Evolutionary conservation across 2,329 filamentous ascomycete species (phyloP).

Genomic region (Polytolypa hystricis): DNA sequence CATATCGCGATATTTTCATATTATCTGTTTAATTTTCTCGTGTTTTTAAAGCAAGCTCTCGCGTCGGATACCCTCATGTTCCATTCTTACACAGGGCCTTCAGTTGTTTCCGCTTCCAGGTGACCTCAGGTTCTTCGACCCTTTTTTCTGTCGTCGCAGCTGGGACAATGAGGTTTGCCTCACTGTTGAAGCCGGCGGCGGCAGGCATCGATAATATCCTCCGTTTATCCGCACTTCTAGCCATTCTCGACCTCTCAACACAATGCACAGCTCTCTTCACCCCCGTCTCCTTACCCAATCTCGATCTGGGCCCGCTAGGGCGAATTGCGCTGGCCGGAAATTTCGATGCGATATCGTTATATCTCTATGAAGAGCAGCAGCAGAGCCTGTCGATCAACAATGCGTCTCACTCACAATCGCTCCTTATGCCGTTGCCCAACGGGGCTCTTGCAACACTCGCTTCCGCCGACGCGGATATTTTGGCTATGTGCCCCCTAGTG

Average conservation of each 20-base stretch:
- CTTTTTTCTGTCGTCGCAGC: constrained; percentile 26
- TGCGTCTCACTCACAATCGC: constrained; percentile 52
- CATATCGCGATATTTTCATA: too few species aligned
- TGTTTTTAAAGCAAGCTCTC: neutral
- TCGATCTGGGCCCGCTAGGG: constrained; percentile 69
- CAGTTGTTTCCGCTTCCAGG: constrained; percentile 4
- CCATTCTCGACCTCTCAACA: constrained; percentile 7
- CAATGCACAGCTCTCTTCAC: constrained; percentile 26
- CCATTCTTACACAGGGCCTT: neutral
- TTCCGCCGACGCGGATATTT: constrained; percentile 71
- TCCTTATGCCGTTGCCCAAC: constrained; percentile 75
- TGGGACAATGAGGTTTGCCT: constrained; percentile 33
- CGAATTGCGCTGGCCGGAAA: constrained; percentile 77
- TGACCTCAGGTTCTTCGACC: constrained; percentile 2
- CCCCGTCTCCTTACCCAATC: constrained; percentile 24
- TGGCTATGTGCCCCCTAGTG: constrained; percentile 74
- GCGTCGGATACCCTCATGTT: neutral
- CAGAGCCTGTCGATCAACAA: constrained; percentile 23
- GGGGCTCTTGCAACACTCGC: constrained; percentile 66
- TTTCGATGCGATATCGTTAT: constrained; percentile 84
- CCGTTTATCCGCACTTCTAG: constrained; percentile 16
- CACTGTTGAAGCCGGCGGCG: constrained; percentile 36
- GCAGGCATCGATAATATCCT: constrained; percentile 26
- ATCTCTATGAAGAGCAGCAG: constrained; percentile 74
- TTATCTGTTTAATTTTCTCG: too few species aligned